Base-by-base conservation (phyloP, 768 basidiomycete genomes). In the Clitopilus passeckerianus region DNA sequence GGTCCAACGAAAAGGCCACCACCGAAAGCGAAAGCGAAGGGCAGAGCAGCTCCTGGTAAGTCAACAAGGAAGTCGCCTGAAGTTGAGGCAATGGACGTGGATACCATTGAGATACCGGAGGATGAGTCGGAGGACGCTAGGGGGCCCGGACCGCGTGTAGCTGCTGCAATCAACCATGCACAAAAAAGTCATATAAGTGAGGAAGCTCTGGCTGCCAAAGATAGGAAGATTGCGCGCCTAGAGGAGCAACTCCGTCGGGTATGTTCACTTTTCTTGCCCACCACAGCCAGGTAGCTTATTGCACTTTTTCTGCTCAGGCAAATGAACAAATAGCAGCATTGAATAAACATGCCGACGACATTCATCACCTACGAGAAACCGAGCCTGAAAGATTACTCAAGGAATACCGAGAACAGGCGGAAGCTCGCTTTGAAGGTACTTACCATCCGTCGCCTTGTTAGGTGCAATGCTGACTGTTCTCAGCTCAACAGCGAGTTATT, bases 321-420 rank as follows among this genome's bases (percentile, higher is more conserved):
- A 69, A 80, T 58, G 64, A 65, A n/a, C 79, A 80, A 54, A 76
- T 80, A 22, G 73, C 79, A 30, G 69, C 75, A 23, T 67, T 91
- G 1, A 74, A 76, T 34, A 70, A 74, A 16, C 85, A 87, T 59
- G 62, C 91, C 16, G 81, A 90, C 43, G 84, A 89, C 60, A 68
- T 84, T 6, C 77, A 82, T 56, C 75, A 78, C 34, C 71, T 86
- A 41, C 81, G 88, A 50, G 70, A 76, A 41, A 89, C 89, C 5
- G 91, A 91, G 60, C 73, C 88, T 27, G 90, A 93, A 64, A 72
- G 78, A 58, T 67, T 79, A 14, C 66, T 86, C 54, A 74, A 77
- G 58, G 75, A 82, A 14, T 74, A 82, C 57, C 75, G 76, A 37
- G 67, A 74, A 16, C 81, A 83, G 57, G 82, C 82, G 59, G 79